Base-by-base conservation (phyloP, 441 rosid species). In the Monsonia emarginata region DNA sequence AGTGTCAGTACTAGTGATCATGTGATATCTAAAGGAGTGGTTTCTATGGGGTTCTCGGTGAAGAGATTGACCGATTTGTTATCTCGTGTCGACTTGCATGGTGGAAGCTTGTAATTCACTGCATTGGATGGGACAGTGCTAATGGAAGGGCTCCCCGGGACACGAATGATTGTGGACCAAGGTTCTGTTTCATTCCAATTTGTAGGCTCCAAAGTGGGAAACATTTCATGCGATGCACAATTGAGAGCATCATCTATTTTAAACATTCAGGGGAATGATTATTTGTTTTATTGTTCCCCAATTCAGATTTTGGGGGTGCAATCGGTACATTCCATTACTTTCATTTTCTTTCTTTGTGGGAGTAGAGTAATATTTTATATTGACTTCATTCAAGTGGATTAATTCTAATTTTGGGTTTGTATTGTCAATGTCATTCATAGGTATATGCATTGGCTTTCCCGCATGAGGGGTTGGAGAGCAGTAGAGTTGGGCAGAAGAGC, bases 381-480 rank as follows among this genome's bases (percentile, higher is more conserved):
- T n/a, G n/a, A n/a, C n/a, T n/a, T n/a, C n/a, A n/a, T n/a, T n/a
- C n/a, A n/a, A n/a, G n/a, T n/a, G n/a, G n/a, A n/a, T n/a, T n/a
- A n/a, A n/a, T n/a, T n/a, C n/a, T n/a, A n/a, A n/a, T n/a, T n/a
- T n/a, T n/a, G n/a, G n/a, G n/a, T n/a, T n/a, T n/a, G n/a, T n/a
- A n/a, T n/a, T n/a, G n/a, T n/a, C n/a, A n/a, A n/a, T n/a, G n/a
- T 69, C 72, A 4, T 32, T 1, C 9, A n/a, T 46, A 89, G 96
- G 90, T 82, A 61, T 87, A 75, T 63, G 80, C 81, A 40, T 57
- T 88, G 69, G 76, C 76, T 21, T 64, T 84, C 25, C 89, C 91
- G 0, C 70, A 42, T 26, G 27, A 74, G 38, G 80, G 74, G 69
- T 22, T 74, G 46, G 50, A 19, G 50, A 38, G 72, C 42, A 32